Conservation (phyloP, 805 yeast species). For the Schwanniomyces pseudopolymorphus region DNA sequence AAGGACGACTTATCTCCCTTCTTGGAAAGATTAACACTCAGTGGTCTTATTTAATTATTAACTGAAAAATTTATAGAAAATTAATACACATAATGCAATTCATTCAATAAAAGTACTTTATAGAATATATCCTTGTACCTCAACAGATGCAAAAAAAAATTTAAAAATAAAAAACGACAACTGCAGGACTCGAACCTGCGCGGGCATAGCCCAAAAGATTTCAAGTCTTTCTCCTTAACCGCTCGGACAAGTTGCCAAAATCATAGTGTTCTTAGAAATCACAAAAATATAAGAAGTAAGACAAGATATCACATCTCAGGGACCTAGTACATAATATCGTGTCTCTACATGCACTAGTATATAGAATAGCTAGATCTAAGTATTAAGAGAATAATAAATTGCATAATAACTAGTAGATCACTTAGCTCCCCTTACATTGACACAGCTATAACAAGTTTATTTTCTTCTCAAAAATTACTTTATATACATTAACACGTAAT, state of each 20-base stretch:
- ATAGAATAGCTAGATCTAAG: no score
- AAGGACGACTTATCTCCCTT: constrained; percentile 88
- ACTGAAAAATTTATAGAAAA: neutral
- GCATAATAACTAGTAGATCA: no score
- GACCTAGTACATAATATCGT: no score
- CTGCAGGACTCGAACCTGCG: constrained; percentile 53
- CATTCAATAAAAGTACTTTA: neutral
- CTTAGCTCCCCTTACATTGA: no score
- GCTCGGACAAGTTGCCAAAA: constrained; percentile 46
- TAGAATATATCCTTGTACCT: no score
- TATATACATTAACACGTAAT: no score
- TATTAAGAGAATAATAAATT: no score
- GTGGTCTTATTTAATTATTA: constrained; percentile 47
- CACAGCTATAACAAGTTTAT: no score
- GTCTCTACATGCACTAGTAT: no score
- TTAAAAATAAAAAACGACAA: constrained; percentile 31
- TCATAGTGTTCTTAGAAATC: neutral
- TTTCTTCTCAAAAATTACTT: no score
- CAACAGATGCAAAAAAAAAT: neutral
- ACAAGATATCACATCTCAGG: no score
- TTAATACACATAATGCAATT: neutral
- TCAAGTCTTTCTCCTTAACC: constrained; percentile 50
- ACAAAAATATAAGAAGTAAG: no score
- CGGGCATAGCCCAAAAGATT: constrained; percentile 51
- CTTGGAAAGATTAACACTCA: constrained; percentile 75